phyloP scores from a whole-genome alignment of 495 filamentous ascomycete species.

The Trypethelium eluteriae region DNA sequence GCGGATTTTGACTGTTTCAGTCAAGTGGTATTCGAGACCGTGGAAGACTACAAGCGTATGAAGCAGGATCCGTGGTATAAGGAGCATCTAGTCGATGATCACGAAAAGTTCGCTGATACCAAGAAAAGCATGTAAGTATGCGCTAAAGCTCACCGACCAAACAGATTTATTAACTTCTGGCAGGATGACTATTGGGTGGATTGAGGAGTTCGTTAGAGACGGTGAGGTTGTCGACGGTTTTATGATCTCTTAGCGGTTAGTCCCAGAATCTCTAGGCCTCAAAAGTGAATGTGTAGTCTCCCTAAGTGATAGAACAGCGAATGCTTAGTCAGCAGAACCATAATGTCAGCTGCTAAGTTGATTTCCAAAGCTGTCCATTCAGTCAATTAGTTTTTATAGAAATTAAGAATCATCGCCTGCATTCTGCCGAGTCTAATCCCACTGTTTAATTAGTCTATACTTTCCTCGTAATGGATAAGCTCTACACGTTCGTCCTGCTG shows the following conservation, averaged over 20 bases:
- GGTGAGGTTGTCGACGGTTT: constrained; percentile 24
- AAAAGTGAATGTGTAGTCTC: background rate
- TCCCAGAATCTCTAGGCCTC: background rate
- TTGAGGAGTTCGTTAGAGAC: constrained; percentile 31
- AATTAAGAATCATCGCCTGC: too few relatives aligned
- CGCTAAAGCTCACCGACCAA: background rate
- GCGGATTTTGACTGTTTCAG: constrained; percentile 43
- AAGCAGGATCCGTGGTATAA: constrained; percentile 19
- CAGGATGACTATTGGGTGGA: constrained; percentile 37
- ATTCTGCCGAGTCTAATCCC: too few relatives aligned
- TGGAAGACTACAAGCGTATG: constrained; percentile 34
- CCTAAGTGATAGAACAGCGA: background rate
- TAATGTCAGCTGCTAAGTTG: too few relatives aligned
- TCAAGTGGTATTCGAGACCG: constrained; percentile 36
- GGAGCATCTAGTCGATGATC: constrained; percentile 14
- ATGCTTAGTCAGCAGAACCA: background rate
- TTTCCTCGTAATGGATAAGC: too few relatives aligned
- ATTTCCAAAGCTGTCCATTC: too few relatives aligned
- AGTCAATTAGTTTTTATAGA: background rate
- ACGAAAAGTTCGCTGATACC: constrained; percentile 22
- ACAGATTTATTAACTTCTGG: background rate
- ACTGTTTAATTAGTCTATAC: too few relatives aligned
- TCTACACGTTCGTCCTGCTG: too few relatives aligned
- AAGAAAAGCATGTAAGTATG: constrained; percentile 14
- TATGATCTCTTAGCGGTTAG: background rate